These are phyloP conservation scores for Aspergillus mulundensis DNA, from an alignment of 495 filamentous ascomycete species.

Conservation along the genomic window DNA sequence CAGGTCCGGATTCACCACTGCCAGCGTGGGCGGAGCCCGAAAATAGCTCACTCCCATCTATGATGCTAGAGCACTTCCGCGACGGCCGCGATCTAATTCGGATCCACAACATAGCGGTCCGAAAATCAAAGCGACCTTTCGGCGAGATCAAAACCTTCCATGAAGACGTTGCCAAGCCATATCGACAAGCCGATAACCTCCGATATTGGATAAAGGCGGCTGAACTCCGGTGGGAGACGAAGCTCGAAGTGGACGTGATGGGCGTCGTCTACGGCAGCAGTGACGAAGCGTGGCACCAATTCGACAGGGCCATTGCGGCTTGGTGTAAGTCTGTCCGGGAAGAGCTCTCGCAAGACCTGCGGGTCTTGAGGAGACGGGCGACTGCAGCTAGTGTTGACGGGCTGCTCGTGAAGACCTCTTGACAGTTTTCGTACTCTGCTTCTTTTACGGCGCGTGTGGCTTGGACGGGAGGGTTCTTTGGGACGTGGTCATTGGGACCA, in stretches of 20 bases:
- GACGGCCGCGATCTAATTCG: slow-evolving; percentile 79
- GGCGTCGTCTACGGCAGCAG: slow-evolving; percentile 71
- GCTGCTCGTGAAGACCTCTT: slow-evolving; percentile 7
- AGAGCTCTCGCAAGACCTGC: slow-evolving; percentile 53
- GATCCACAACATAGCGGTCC: slow-evolving; percentile 83
- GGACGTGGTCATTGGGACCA: slow-evolving; percentile 18
- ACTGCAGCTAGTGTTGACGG: slow-evolving; percentile 17
- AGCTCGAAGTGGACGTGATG: slow-evolving; percentile 80
- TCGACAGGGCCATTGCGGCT: slow-evolving; percentile 72
- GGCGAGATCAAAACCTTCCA: slow-evolving; percentile 89
- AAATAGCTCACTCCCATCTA: slow-evolving; percentile 57
- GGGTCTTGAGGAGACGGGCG: slow-evolving; percentile 9
- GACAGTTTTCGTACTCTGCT: background rate
- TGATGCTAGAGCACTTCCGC: slow-evolving; percentile 67
- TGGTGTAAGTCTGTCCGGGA: slow-evolving; percentile 76
- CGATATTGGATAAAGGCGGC: slow-evolving; percentile 95
- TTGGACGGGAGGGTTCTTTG: slow-evolving; percentile 7
- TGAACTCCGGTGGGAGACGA: slow-evolving; percentile 88
- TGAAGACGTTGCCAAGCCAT: slow-evolving; percentile 87
- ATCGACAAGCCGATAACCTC: slow-evolving; percentile 88
- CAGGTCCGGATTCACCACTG: slow-evolving; percentile 46
- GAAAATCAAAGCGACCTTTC: slow-evolving; percentile 78
- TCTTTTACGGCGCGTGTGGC: background rate
- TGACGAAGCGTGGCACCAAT: slow-evolving; percentile 65
- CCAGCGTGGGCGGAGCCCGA: slow-evolving; percentile 68